Evolutionary conservation across 805 yeast genomes (phyloP), one percentile per base, ranked within the genome.

Genomic region (Ogataea chonburiensis): DNA sequence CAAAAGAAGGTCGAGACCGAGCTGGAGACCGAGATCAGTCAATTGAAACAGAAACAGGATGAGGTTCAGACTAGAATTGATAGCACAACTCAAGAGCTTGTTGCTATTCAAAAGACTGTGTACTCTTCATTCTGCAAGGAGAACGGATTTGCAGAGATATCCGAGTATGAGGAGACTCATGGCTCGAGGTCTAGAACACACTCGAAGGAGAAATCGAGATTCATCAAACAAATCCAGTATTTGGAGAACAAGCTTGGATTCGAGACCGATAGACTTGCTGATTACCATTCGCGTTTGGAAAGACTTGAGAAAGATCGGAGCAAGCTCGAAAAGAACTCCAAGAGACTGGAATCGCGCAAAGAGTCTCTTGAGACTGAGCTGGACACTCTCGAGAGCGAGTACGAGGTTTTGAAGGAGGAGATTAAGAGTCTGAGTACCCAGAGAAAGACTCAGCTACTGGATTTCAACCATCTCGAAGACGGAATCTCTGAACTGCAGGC

Each of bases 151-250:
- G 55, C 62, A 6, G 60, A 59, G 43, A 76, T 87, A 24, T 66
- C 70, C 30, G 87, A 81, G 21, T 88, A 83, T 55, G 96, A 88
- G 55, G 66, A 64, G 28, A 66, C 75, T 9, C 84, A 81, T 37
- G 89, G 91, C 5, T 64, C 75, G 4, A 60, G 72, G 4, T 52
- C 74, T 32, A 67, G 84, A 52, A 67, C 68, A 20, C 75, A 76
- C 34, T 67, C 79, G 1, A 77, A 75, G 41, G 86, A 82, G 52
- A 66, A 79, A 28, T 68, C 83, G 1, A 77, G 77, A 44, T 73
- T 74, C 40, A 64, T 75, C 25, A 78, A 77, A 41, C 83, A 84
- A 37, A 71, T 82, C 12, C 60, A 80, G 11, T 71, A 76, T 6
- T 58, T 86, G 26, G 68, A 77, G 21, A 81, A 73, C 40, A 81